phyloP scores from a whole-genome alignment of 306 rosid species.

The Lithocarpus polystachyus region DNA sequence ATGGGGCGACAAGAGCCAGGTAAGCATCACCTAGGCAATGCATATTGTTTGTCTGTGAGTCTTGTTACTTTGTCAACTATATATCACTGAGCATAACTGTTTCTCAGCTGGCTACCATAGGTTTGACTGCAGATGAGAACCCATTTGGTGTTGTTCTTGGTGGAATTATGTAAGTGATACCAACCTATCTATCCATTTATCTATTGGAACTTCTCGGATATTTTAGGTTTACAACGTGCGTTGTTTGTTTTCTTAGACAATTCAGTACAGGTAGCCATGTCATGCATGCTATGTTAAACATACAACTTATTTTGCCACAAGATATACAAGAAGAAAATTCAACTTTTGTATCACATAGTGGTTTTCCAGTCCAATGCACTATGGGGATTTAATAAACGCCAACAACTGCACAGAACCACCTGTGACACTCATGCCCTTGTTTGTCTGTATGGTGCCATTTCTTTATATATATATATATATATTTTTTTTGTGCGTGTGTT shows the following conservation, averaged over 20 bases:
- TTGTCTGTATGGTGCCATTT: too few relatives aligned
- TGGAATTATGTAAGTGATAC: conserved; percentile 75
- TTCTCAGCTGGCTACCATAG: conserved; percentile 84
- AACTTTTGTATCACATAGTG: not conserved
- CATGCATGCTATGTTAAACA: not conserved
- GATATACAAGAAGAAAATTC: not conserved
- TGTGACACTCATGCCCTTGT: too few relatives aligned
- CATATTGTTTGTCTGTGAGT: not conserved
- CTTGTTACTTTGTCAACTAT: not conserved
- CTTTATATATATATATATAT: too few relatives aligned
- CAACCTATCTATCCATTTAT: conserved; percentile 11
- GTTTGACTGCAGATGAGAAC: conserved; percentile 92
- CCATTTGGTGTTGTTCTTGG: conserved; percentile 94
- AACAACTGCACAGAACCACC: too few relatives aligned
- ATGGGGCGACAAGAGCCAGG: conserved; percentile 99
- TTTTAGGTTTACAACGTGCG: not conserved
- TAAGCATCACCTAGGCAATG: conserved; percentile 26
- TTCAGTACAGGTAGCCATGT: not conserved
- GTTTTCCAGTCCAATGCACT: not conserved
- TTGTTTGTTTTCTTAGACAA: not conserved
- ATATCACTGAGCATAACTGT: conserved; percentile 20
- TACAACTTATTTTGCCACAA: not conserved
- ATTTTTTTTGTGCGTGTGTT: too few relatives aligned
- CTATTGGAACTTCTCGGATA: not conserved
- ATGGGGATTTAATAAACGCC: too few relatives aligned